Conservation (phyloP, 441 rosid genomes). For the Mallotus japonicus region DNA sequence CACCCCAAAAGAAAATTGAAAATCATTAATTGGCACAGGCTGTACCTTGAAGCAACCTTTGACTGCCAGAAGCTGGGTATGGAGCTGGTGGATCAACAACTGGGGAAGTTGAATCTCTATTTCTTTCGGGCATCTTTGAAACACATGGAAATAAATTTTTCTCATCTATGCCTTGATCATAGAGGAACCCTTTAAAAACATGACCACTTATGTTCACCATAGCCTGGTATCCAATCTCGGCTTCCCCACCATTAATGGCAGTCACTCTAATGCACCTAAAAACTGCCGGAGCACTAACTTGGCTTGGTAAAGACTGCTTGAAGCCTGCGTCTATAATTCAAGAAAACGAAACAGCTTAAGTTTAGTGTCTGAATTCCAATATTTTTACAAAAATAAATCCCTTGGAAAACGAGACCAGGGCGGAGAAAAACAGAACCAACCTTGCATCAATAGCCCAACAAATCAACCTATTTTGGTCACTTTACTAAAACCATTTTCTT, state of each 20-base stretch:
- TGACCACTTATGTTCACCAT: constrained; percentile 84
- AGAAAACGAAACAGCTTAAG: not conserved
- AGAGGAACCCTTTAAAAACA: constrained; percentile 83
- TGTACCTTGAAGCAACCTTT: constrained; percentile 38
- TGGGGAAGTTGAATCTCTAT: constrained; percentile 35
- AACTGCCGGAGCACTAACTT: constrained; percentile 73
- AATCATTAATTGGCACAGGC: not conserved
- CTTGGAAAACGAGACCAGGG: not conserved
- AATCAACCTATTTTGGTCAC: not conserved
- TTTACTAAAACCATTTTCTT: not conserved
- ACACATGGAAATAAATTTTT: constrained; percentile 41
- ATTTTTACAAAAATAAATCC: not conserved
- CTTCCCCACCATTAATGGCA: constrained; percentile 69
- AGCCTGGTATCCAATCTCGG: constrained; percentile 86
- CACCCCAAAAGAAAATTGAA: not conserved
- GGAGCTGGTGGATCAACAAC: constrained; percentile 27
- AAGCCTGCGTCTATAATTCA: constrained; percentile 45
- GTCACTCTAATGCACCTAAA: constrained; percentile 87
- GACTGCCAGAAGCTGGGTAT: constrained; percentile 29
- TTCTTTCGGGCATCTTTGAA: constrained; percentile 29
- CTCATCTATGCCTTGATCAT: constrained; percentile 73
- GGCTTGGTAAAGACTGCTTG: constrained; percentile 65
- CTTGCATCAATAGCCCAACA: not conserved
- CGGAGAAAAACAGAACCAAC: constrained; percentile 15
- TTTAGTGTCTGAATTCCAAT: constrained; percentile 1